Evolutionary conservation across 2,329 filamentous ascomycete genomes (phyloP).

Genomic region (Aspergillus puulaauensis): DNA sequence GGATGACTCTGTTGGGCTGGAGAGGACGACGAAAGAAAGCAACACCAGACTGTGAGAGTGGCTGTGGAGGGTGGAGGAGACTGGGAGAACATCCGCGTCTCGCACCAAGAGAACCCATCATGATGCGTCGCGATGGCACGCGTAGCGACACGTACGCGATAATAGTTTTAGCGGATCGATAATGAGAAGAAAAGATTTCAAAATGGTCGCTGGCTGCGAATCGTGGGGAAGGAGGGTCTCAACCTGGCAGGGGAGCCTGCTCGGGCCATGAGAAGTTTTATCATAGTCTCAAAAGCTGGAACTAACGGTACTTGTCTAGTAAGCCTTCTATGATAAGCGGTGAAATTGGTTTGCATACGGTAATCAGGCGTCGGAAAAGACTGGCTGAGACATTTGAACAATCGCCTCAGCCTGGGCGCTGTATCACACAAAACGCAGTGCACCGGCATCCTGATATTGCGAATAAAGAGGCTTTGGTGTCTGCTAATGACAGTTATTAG

Average conservation of each 20-base stretch:
- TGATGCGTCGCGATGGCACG: not conserved
- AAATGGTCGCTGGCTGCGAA: not conserved
- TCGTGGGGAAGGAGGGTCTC: not conserved
- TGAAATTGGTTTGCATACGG: not conserved
- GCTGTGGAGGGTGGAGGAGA: not conserved
- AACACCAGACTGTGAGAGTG: not conserved
- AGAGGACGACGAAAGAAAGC: not conserved
- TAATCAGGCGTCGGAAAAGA: not conserved
- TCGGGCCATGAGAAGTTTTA: not conserved
- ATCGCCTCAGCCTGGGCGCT: not conserved
- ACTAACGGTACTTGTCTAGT: not conserved
- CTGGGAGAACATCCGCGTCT: not conserved
- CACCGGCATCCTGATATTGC: too few species aligned
- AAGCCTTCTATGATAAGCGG: not conserved
- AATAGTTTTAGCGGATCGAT: not conserved
- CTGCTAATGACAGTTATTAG: too few species aligned
- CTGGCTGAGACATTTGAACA: not conserved
- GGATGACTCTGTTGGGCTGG: not conserved
- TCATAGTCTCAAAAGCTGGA: not conserved
- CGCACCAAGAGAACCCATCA: not conserved
- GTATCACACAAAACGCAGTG: too few species aligned
- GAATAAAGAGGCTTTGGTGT: too few species aligned
- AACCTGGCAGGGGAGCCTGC: not conserved
- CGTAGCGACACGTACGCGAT: not conserved
- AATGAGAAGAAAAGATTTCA: not conserved